Evolutionary conservation across 2,329 filamentous ascomycete species (phyloP).

Genomic region (Aspergillus ustus): DNA sequence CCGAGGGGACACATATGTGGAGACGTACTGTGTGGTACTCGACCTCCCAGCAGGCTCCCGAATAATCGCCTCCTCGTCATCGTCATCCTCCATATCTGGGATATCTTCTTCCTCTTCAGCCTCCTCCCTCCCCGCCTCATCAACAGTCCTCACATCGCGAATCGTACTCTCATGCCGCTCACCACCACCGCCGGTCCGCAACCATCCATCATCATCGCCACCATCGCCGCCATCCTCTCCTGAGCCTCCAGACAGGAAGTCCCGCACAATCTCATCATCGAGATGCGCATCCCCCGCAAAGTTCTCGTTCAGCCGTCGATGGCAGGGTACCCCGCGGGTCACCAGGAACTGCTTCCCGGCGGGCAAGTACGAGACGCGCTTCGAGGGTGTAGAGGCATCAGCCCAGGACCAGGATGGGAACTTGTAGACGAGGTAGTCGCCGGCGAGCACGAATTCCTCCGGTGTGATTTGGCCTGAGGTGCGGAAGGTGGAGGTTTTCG

Average conservation of each 20-base stretch:
- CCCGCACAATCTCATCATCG: conserved; percentile 83
- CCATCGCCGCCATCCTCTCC: conserved; percentile 60
- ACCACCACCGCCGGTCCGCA: conserved; percentile 79
- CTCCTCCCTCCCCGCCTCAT: conserved; percentile 76
- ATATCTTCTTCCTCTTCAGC: conserved; percentile 75
- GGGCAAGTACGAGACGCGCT: conserved; percentile 81
- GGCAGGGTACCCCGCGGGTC: conserved; percentile 91
- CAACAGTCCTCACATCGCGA: conserved; percentile 82
- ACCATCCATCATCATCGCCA: conserved; percentile 88
- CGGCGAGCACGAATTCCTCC: conserved; percentile 92
- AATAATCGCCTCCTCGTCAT: conserved; percentile 95
- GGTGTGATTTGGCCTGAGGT: conserved; percentile 94
- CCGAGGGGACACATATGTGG: background rate
- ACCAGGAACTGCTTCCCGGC: conserved; percentile 93
- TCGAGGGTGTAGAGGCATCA: conserved; percentile 78
- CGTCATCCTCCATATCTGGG: conserved; percentile 97
- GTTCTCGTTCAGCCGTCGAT: conserved; percentile 87
- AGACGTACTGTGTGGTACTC: conserved; percentile 60
- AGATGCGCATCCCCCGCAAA: conserved; percentile 87
- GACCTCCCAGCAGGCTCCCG: conserved; percentile 64
- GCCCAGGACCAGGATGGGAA: conserved; percentile 99
- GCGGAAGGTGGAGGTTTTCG: conserved; percentile 90
- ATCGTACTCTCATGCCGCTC: conserved; percentile 74
- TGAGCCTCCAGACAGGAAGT: conserved; percentile 65
- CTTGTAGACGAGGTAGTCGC: conserved; percentile 98